These are phyloP conservation scores for Dionaea muscipula DNA, from an alignment of 179 eudicot genomes.

Conservation along the genomic window DNA sequence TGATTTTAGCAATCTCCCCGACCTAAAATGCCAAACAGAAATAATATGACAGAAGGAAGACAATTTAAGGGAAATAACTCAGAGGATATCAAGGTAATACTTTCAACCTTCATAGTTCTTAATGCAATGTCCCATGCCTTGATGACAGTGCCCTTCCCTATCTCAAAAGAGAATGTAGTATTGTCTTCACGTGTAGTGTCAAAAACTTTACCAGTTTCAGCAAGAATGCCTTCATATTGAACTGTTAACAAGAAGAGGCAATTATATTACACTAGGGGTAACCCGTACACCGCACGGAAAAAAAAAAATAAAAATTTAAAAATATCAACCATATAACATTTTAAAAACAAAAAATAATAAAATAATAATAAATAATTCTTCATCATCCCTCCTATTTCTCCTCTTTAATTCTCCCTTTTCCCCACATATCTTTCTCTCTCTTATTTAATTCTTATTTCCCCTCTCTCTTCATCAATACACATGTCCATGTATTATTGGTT, in stretches of 20 bases:
- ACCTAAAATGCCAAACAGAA: conserved; percentile 40
- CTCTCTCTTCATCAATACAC: too few relatives aligned
- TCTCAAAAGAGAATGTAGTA: conserved; percentile 69
- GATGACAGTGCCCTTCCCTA: conserved; percentile 71
- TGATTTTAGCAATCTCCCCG: conserved; percentile 79
- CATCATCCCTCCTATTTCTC: too few relatives aligned
- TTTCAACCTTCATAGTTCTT: conserved; percentile 74
- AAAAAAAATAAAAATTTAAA: too few relatives aligned
- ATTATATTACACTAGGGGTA: not conserved
- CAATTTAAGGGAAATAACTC: not conserved
- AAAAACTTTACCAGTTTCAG: conserved; percentile 85
- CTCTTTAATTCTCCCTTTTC: too few relatives aligned
- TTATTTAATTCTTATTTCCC: too few relatives aligned
- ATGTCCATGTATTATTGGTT: too few relatives aligned
- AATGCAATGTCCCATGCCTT: conserved; percentile 92
- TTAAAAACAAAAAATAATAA: too few relatives aligned
- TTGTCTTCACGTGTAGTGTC: conserved; percentile 91
- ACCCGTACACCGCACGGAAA: too few relatives aligned
- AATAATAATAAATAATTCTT: too few relatives aligned
- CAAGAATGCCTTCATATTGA: conserved; percentile 78
- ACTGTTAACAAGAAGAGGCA: conserved; percentile 30
- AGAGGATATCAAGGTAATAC: not conserved
- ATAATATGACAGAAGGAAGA: not conserved
- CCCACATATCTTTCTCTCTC: too few relatives aligned
- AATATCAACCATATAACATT: too few relatives aligned